Conservation (phyloP, 805 yeast genomes). For the Cyberlindnera americana region DNA sequence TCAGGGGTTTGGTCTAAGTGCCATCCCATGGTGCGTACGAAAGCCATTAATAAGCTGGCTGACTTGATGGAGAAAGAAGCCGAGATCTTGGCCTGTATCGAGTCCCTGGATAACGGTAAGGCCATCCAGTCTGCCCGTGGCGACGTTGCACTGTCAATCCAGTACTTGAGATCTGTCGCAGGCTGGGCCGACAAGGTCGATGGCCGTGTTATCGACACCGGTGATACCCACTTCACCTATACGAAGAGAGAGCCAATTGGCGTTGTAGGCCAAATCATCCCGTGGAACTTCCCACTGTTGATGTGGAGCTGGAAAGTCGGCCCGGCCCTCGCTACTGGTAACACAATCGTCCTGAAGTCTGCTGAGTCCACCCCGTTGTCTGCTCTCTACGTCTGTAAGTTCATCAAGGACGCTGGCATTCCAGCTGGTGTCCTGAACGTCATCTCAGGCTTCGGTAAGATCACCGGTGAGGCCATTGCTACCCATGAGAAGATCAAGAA, state of each 20-base stretch:
- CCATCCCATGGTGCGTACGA: constrained; percentile 67
- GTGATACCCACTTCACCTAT: constrained; percentile 67
- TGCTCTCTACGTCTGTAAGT: constrained; percentile 69
- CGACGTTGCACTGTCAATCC: constrained; percentile 68
- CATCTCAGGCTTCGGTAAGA: constrained; percentile 81
- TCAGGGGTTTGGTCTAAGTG: constrained; percentile 69
- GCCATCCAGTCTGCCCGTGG: constrained; percentile 66
- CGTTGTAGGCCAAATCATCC: constrained; percentile 93
- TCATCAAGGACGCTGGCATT: constrained; percentile 77
- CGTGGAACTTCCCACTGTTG: constrained; percentile 95
- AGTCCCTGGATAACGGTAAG: constrained; percentile 88
- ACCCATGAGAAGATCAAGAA: constrained; percentile 79
- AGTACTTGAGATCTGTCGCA: constrained; percentile 77
- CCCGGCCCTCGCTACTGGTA: constrained; percentile 90
- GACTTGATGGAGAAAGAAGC: constrained; percentile 69
- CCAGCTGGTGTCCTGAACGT: constrained; percentile 91
- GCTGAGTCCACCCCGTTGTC: constrained; percentile 93
- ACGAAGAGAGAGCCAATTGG: constrained; percentile 89
- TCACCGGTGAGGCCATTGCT: constrained; percentile 78
- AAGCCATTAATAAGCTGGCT: constrained; percentile 65
- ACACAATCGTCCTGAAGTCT: constrained; percentile 81
- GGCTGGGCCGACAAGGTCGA: constrained; percentile 88
- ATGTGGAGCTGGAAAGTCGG: constrained; percentile 96
- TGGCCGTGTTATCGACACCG: constrained; percentile 76
- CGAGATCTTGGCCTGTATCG: constrained; percentile 74